These are phyloP conservation scores for Acacia concinna DNA, from an alignment of 331 rosid genomes.

Conservation along the genomic window DNA sequence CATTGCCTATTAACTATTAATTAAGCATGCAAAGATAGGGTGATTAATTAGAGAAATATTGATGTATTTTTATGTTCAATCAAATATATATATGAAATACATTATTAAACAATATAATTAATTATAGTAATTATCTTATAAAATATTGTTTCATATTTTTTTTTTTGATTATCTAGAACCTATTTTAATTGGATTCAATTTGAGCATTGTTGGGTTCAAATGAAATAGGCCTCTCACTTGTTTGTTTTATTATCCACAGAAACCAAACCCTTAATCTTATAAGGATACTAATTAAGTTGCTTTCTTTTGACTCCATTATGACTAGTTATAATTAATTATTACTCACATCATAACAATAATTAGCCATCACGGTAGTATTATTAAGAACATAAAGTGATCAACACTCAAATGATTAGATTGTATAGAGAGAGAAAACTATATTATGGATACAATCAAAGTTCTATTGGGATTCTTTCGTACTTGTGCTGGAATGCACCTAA, in stretches of 20 bases:
- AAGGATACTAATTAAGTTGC: background rate
- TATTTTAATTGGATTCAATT: background rate
- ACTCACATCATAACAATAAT: background rate
- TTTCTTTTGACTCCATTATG: background rate
- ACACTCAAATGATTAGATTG: background rate
- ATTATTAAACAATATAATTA: background rate
- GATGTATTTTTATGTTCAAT: background rate
- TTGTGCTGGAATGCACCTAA: slow-evolving; percentile 11
- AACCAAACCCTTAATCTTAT: background rate
- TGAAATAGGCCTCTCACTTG: background rate
- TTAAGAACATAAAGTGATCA: background rate
- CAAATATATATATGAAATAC: background rate
- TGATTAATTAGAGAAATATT: background rate
- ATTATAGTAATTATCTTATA: background rate
- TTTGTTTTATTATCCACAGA: background rate
- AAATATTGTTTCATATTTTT: background rate
- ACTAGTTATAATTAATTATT: too few species aligned
- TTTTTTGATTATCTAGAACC: background rate
- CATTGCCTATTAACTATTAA: slow-evolving; percentile 14
- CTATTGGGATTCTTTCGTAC: slow-evolving; percentile 1
- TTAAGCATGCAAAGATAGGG: background rate
- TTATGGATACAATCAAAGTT: background rate
- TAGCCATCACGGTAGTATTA: background rate
- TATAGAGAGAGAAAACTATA: background rate
- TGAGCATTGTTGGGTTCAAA: background rate